These are phyloP conservation scores for Dactylellina haptotyla DNA, from an alignment of 2,329 filamentous ascomycete genomes.

Conservation along the genomic window DNA sequence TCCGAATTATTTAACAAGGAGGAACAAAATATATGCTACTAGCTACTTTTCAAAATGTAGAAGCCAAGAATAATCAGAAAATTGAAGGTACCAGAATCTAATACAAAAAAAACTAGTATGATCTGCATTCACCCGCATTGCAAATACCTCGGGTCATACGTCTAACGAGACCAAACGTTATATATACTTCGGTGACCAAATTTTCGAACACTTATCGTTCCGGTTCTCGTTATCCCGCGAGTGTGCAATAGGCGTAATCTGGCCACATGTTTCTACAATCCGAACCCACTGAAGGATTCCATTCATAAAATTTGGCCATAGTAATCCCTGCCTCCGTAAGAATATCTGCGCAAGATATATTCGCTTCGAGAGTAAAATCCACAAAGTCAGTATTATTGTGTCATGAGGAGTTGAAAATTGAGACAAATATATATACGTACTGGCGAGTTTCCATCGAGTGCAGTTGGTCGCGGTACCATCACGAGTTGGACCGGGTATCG, in stretches of 20 bases:
- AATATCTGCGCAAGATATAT: constrained; percentile 46
- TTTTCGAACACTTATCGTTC: too few relatives aligned
- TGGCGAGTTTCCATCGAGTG: constrained; percentile 38
- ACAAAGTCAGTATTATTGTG: constrained; percentile 12
- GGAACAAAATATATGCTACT: too few relatives aligned
- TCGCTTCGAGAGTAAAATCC: constrained; percentile 8
- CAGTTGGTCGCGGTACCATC: constrained; percentile 32
- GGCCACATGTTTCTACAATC: constrained; percentile 55
- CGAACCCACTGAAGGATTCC: constrained; percentile 54
- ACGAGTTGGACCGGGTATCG: constrained; percentile 34
- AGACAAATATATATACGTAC: constrained; percentile 12
- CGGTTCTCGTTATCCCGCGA: too few relatives aligned
- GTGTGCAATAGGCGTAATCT: constrained; percentile 33
- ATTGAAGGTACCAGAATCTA: too few relatives aligned
- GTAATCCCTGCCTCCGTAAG: constrained; percentile 51
- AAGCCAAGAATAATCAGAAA: too few relatives aligned
- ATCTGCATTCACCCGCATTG: too few relatives aligned
- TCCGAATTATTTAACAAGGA: too few relatives aligned
- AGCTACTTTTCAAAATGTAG: too few relatives aligned
- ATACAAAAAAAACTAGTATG: too few relatives aligned
- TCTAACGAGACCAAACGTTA: too few relatives aligned
- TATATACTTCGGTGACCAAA: too few relatives aligned
- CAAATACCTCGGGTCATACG: too few relatives aligned
- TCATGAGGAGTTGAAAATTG: background rate
- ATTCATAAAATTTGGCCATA: constrained; percentile 54